A percentile compares a stretch with the other conserved stretches of the same genome.
These are phyloP conservation scores for Trichoderma gracile DNA, from an alignment of 2,329 filamentous ascomycete genomes.

Conservation along the genomic window DNA sequence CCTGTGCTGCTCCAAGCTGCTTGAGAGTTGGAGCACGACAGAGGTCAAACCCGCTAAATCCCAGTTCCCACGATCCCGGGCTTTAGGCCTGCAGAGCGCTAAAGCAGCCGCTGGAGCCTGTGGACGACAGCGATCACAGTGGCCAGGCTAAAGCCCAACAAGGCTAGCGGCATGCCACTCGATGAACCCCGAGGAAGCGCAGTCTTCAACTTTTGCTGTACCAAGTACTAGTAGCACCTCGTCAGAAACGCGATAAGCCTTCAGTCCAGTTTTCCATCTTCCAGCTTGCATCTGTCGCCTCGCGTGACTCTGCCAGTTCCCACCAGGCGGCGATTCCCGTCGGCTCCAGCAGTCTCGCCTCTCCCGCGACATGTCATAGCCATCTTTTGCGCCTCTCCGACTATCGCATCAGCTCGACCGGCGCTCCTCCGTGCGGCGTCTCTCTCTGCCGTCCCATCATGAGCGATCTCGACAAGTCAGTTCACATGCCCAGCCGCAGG, in stretches of 20 bases:
- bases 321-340: not conserved
- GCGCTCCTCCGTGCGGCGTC: conserved; percentile 30
- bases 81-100: not conserved
- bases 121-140: not conserved
- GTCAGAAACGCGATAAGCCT: conserved; percentile 10
- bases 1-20: not conserved
- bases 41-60: not conserved
- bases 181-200: not conserved
- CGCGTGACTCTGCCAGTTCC: conserved; percentile 16
- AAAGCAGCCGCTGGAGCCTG: not conserved
- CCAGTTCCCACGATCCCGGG: not conserved
- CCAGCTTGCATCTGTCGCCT: not conserved
- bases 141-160: not conserved
- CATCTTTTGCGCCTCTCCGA: conserved; percentile 21
- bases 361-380: conserved; percentile 34
- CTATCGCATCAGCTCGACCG: conserved; percentile 29
- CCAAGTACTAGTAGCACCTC: no score
- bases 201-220: not conserved
- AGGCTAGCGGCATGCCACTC: conserved; percentile 11
- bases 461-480: conserved; percentile 92
- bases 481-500: conserved; percentile 7
- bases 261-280: conserved; percentile 4
- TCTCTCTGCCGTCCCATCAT: conserved; percentile 50
- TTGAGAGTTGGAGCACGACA: no score
- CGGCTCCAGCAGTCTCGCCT: not conserved